These are phyloP conservation scores for Pulveroboletus frians DNA, from an alignment of 768 basidiomycete species.

Conservation along the genomic window DNA sequence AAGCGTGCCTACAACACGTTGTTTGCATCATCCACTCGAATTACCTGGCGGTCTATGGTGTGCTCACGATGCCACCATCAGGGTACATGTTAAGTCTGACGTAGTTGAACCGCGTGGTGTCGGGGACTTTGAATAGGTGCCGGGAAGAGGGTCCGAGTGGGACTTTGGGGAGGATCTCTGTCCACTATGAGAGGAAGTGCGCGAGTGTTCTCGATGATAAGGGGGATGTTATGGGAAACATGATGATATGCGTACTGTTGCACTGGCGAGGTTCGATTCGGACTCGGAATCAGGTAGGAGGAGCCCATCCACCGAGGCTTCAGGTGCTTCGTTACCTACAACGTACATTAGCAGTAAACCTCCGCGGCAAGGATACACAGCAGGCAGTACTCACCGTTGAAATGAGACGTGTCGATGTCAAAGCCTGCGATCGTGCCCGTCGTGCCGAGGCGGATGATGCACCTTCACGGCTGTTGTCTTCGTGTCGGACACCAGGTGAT, in stretches of 20 bases:
- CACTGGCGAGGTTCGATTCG: slow-evolving; percentile 42
- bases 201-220: neutral
- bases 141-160: slow-evolving; percentile 78
- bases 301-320: slow-evolving; percentile 67
- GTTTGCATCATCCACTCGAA: slow-evolving; percentile 1
- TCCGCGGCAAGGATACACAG: no score
- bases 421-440: slow-evolving; percentile 71
- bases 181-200: slow-evolving; percentile 52
- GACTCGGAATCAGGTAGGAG: slow-evolving; percentile 38
- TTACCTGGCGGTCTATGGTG: neutral
- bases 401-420: slow-evolving; percentile 94
- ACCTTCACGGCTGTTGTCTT: slow-evolving; percentile 46
- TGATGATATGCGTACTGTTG: slow-evolving; percentile 41
- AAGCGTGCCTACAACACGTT: slow-evolving; percentile 67
- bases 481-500: neutral
- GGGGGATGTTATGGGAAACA: neutral
- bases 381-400: slow-evolving; percentile 56
- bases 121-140: slow-evolving; percentile 77
- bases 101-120: slow-evolving; percentile 54
- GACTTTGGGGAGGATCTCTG: slow-evolving; percentile 68
- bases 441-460: slow-evolving; percentile 83
- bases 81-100: slow-evolving; percentile 95
- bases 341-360: neutral
- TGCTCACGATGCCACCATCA: slow-evolving; percentile 86
- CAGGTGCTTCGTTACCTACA: slow-evolving; percentile 81